Base-by-base conservation (phyloP, 768 basidiomycete species). In the Panaeolus papilionaceus region DNA sequence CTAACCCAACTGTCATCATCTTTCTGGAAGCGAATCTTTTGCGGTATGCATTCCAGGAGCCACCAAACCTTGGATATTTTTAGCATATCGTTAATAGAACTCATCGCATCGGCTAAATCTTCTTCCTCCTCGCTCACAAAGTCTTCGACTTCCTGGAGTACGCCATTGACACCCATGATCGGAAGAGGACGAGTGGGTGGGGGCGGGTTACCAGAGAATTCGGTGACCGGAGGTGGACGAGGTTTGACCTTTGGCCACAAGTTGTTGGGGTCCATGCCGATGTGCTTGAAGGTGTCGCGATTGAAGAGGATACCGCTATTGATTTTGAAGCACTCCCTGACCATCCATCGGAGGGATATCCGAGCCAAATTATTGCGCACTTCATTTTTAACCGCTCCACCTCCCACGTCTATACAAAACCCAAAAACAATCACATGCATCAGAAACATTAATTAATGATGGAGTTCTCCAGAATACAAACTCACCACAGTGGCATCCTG, bases 291-390 rank as follows among this genome's bases (percentile, higher is more conserved):
- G 69, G 79, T 75, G 28, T 83, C 80, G 4, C 79, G 75, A 49
- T 88, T 78, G 77, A 90, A 91, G 64, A 90, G 71, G 58, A 91
- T 89, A 2, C 89, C 90, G 0, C 87, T 84, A 1, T 86, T 77
- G 38, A 84, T 73, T 7, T 78, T 75, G 79, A 90, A 88, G 69
- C 86, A 88, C 72, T 92, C 84, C 61, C 89, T 85, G 45, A 92
- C 79, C 89, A 92, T 91, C 91, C 91, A 94, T 63, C 91, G 86
- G 38, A 94, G 82, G 1, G 92, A 80, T 49, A 93, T 90, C 44
- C 91, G 87, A 0, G 91, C 88, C 2, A 94, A 82, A 58, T 83
- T 86, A 70, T 90, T 85, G 14, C 81, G 83, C 0, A 82, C 80
- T 63, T 82, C 84, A 67, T 94, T 90, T 38, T 71, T 68, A 12